Percentiles rank a stretch among this genome's conserved stretches.
Evolutionary conservation across 1,284 basidiomycete species (phyloP).

Genomic region (Tranzscheliella williamsii): DNA sequence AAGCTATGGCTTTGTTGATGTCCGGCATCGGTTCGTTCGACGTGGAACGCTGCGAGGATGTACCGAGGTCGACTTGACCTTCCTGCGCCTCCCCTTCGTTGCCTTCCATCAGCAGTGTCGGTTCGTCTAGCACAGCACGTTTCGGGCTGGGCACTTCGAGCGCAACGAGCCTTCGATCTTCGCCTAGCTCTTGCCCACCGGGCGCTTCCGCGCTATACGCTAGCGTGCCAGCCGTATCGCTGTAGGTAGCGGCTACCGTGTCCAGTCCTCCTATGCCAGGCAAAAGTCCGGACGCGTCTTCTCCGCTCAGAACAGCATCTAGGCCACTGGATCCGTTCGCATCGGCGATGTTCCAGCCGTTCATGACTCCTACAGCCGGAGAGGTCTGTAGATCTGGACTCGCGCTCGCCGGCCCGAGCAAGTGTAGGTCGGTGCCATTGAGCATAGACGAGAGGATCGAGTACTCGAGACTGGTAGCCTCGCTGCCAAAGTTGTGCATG

Average conservation of each 20-base stretch:
- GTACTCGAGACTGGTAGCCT: constrained; percentile 87
- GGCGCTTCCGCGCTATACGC: constrained; percentile 7
- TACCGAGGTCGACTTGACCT: constrained; percentile 23
- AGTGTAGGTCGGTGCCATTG: constrained; percentile 51
- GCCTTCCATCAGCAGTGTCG: constrained; percentile 1
- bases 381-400: constrained; percentile 43
- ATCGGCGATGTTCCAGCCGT: constrained; percentile 36
- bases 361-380: constrained; percentile 45
- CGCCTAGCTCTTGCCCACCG: constrained; percentile 12
- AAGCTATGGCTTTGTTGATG: constrained; percentile 37
- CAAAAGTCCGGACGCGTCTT: constrained; percentile 1
- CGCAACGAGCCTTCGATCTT: constrained; percentile 28
- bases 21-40: constrained; percentile 37
- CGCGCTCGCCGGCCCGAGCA: constrained; percentile 33
- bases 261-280: constrained; percentile 25
- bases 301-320: constrained; percentile 14
- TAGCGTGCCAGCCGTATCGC: constrained; percentile 22
- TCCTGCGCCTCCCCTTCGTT: neutral
- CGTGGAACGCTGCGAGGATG: constrained; percentile 21
- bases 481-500: constrained; percentile 74
- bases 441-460: constrained; percentile 88
- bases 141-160: constrained; percentile 46
- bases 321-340: constrained; percentile 2
- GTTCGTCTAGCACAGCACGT: constrained; percentile 18
- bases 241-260: constrained; percentile 24